Percentiles rank a stretch among this genome's conserved stretches.
These are phyloP conservation scores for Eucalyptus polybractea DNA, from an alignment of 345 rosid genomes.

Conservation along the genomic window DNA sequence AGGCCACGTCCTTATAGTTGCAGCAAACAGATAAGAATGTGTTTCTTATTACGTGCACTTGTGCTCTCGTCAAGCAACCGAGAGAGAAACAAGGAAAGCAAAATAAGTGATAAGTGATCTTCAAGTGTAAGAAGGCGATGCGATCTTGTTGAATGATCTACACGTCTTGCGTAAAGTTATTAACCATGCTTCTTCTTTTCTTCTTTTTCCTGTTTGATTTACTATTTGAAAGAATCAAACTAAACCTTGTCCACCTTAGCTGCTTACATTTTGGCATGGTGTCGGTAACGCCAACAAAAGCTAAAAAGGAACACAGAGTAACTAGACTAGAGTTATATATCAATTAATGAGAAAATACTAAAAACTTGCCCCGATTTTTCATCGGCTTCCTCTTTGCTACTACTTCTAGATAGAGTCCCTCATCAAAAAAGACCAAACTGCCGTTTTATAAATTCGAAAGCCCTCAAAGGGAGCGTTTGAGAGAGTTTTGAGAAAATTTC, in stretches of 20 bases:
- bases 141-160: background rate
- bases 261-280: background rate
- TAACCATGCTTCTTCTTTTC: background rate
- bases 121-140: background rate
- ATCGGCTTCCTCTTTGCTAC: background rate
- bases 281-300: background rate
- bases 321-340: background rate
- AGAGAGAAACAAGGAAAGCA: background rate
- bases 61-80: background rate
- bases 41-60: background rate
- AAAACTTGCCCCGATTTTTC: background rate
- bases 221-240: background rate
- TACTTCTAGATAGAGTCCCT: background rate
- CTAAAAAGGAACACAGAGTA: background rate
- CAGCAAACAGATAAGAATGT: background rate
- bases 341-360: background rate
- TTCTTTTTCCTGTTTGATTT: background rate
- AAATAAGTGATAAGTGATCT: background rate
- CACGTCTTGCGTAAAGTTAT: background rate
- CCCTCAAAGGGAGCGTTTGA: background rate
- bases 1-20: background rate
- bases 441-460: background rate
- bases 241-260: background rate
- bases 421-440: background rate
- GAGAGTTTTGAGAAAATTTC: background rate